A percentile compares a stretch with the other conserved stretches of the same genome.
Evolutionary conservation across 495 filamentous ascomycete species (phyloP).

Genomic region (Lepraria neglecta): DNA sequence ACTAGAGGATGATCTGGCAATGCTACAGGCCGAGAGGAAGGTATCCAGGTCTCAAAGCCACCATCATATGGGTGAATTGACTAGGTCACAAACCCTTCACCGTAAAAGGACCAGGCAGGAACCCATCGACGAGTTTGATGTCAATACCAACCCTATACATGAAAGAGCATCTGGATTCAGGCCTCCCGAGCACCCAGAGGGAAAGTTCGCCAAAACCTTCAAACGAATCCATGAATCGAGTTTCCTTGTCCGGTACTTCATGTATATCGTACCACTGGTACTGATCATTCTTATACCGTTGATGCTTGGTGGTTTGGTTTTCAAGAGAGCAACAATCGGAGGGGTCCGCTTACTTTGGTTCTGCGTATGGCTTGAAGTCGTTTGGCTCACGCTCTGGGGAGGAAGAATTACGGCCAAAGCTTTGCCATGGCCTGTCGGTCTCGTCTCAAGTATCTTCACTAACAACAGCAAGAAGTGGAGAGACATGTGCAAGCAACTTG

Average conservation of each 20-base stretch:
- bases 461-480: constrained; percentile 92
- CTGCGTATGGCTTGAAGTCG: constrained; percentile 85
- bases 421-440: constrained; percentile 59
- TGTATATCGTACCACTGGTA: constrained; percentile 75
- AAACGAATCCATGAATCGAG: constrained; percentile 68
- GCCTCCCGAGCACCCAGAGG: constrained; percentile 60
- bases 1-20: constrained; percentile 75
- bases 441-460: constrained; percentile 69
- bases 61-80: constrained; percentile 33
- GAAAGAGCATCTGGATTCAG: constrained; percentile 62
- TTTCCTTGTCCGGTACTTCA: constrained; percentile 74
- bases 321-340: constrained; percentile 60
- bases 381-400: constrained; percentile 90
- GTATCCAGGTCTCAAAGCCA: constrained; percentile 49
- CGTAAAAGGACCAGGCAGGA: constrained; percentile 46
- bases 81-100: constrained; percentile 39
- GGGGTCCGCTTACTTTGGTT: constrained; percentile 84
- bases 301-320: constrained; percentile 65
- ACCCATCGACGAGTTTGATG: constrained; percentile 78
- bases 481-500: constrained; percentile 79
- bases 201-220: constrained; percentile 53
- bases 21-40: constrained; percentile 75
- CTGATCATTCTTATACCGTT: constrained; percentile 72
- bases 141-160: constrained; percentile 66
- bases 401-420: constrained; percentile 69